Evolutionary conservation across 108 stramenopile genomes (phyloP), one percentile per base, ranked within the genome.

Genomic region (Bacterosira constricta): DNA sequence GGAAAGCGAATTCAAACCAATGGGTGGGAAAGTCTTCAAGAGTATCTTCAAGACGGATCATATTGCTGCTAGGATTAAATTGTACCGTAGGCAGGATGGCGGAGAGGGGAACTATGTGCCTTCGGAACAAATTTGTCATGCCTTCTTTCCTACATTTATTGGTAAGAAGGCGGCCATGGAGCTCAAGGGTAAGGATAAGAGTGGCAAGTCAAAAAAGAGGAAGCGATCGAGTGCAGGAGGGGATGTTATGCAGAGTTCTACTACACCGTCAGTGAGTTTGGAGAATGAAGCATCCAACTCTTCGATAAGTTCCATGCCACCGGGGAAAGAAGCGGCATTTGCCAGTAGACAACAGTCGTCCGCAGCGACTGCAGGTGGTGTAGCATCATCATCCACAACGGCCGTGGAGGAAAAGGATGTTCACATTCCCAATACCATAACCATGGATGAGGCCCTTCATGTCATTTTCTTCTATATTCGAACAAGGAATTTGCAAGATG

Each of bases 381-480:
- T n/a, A 20, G 20, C 37, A 18, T n/a, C 36, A 13, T 18, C 64
- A 15, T 23, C 50, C 49, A 35, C 34, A 21, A 49, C 25, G 29
- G n/a, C 46, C 5, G 23, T 17, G 9, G 50, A 60, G 21, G 84
- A 88, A 23, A 90, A 90, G 71, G 88, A 91, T 26, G 65, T 86
- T 45, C 44, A 73, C 15, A 67, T 89, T 27, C 93, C 93, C 20
- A 38, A 75, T 8, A 69, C 80, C 9, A 37, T 94, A 25, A 88
- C 88, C 17, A 82, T 88, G 87, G 75, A 86, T n/a, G 89, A 94
- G 68, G 80, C 86, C 20, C 49, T 85, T 31, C 62, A 55, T 34
- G 77, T 83, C 3, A 51, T 94, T 3, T 90, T 81, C 60, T 78
- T 62, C 13, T 94, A 94, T 52, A 82, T 91, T 41, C 70, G 81